These are phyloP conservation scores for Zygosaccharomyces siamensis DNA, from an alignment of 805 yeast species.

Conservation along the genomic window DNA sequence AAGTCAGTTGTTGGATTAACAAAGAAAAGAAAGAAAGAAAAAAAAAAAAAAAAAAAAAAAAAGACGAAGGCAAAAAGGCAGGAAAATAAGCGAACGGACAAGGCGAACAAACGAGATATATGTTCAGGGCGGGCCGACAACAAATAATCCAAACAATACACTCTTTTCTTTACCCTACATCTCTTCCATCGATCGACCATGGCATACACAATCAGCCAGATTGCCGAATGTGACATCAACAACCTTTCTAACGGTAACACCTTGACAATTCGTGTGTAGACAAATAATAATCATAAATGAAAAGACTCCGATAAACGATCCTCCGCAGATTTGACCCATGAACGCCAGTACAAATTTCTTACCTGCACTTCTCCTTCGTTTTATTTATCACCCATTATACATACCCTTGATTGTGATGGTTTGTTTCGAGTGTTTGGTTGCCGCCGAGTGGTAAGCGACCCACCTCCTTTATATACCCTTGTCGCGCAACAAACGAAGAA, in stretches of 20 bases:
- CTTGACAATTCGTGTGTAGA: not conserved
- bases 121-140: not conserved
- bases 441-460: constrained; percentile 2
- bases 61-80: not conserved
- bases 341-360: not conserved
- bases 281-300: not conserved
- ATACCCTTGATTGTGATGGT: constrained; percentile 5
- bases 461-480: constrained; percentile 5
- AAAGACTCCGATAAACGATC: too few species aligned
- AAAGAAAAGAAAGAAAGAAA: too few species aligned
- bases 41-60: too few species aligned
- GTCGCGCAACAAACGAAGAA: constrained; percentile 3
- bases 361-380: not conserved
- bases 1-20: too few species aligned
- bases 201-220: too few species aligned
- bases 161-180: too few species aligned
- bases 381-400: not conserved
- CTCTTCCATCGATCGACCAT: too few species aligned
- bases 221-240: too few species aligned
- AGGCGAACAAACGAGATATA: not conserved
- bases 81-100: not conserved
- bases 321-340: not conserved
- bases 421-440: not conserved
- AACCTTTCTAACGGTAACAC: too few species aligned
- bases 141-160: not conserved